Evolutionary conservation across 192 early-diverging fungal species (phyloP), one percentile per base, ranked within the genome.

Genomic region (Allomyces arbusculus): DNA sequence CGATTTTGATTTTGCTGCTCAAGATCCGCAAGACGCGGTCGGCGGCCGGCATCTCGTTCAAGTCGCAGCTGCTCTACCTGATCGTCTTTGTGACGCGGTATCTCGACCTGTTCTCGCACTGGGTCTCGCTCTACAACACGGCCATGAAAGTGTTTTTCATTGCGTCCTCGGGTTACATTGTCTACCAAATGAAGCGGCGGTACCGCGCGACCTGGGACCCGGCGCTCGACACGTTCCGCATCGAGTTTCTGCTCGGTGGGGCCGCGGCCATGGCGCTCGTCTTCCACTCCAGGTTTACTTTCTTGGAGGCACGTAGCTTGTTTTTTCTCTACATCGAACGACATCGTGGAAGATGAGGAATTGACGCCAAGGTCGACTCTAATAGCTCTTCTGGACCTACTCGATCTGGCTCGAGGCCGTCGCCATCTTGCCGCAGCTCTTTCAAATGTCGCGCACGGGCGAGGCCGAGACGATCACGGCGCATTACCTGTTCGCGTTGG

Each of bases 401-500:
- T 97, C 94, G 23, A 88, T 99, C 67, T 97, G 87, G 67, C 79
- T 99, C 66, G 96, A 99, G 73, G 78, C 94, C 7, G 90, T 95
- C 0, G 96, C 96, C 6, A 99, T 99, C 73, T 75, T 99, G 65
- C 96, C 96, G 26, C 96, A 99, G 70, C 82, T 99, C 16, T 96
- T 95, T 79, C 92, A 95, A 79, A 79, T 99, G 69, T 84, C 87
- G n/a, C 86, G 92, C 64, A 97, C 94, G 2, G 92, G 94, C 26
- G 94, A 97, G 75, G 94, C 94, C 12, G 94, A 99, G 74, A 96
- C 92, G n/a, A 97, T 99, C 74, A 99, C 94, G 10, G 90, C 92
- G 12, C 96, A 99, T 75, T 99, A 99, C 74, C 76, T 99, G 61
- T 99, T 99, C 82, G 91, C 94, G 4, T 72, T 99, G 61, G 96